Evolutionary conservation across 352 stramenopile genomes (phyloP).

Genomic region (Pythium periplocum): DNA sequence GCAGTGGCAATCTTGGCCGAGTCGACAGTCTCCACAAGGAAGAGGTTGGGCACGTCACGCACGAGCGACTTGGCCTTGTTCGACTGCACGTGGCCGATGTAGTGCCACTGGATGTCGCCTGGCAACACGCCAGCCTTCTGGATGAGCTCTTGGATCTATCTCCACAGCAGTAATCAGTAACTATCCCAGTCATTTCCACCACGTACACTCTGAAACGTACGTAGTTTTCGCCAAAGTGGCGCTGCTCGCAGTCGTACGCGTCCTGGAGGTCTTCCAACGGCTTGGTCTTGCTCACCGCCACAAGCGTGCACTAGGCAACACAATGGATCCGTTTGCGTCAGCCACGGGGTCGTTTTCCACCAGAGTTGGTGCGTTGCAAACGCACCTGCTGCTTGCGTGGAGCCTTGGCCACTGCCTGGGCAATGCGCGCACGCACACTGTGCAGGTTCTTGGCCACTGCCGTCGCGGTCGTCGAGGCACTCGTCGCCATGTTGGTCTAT

Average conservation of each 20-base stretch:
- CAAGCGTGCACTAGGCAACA: conserved; percentile 54
- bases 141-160: conserved; percentile 93
- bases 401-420: conserved; percentile 41
- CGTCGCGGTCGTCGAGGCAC: background rate
- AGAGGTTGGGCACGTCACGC: conserved; percentile 89
- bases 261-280: conserved; percentile 83
- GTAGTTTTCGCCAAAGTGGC: conserved; percentile 99
- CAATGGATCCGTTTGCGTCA: too few species aligned
- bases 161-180: conserved; percentile 9
- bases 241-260: conserved; percentile 88
- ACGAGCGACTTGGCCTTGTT: conserved; percentile 96
- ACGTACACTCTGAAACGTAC: conserved; percentile 30
- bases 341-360: too few species aligned
- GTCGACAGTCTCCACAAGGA: conserved; percentile 95
- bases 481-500: background rate
- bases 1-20: conserved; percentile 96
- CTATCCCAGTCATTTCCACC: background rate
- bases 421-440: conserved; percentile 44
- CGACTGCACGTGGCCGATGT: conserved; percentile 98
- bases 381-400: conserved; percentile 15
- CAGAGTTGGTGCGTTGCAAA: too few species aligned
- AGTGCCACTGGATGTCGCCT: conserved; percentile 94
- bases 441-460: conserved; percentile 30
- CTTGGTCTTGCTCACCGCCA: conserved; percentile 95
- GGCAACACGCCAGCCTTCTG: conserved; percentile 90